Evolutionary conservation across 192 early-diverging fungal genomes (phyloP).

Genomic region (Fimicolochytrium jonesii): DNA sequence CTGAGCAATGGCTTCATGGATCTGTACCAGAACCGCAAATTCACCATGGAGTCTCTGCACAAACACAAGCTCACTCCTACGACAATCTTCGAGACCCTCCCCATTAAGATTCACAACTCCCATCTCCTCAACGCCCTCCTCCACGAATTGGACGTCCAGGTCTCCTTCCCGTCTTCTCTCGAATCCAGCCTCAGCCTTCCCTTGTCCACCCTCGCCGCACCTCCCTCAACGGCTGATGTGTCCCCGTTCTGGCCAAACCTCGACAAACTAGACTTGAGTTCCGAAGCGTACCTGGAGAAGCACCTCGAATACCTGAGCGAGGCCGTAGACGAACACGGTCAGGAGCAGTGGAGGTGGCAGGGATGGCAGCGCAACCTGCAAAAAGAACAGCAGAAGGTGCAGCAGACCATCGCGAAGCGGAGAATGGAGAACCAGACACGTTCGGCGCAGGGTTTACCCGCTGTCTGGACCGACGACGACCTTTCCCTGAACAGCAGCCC

Average conservation of each 20-base stretch:
- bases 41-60: constrained; percentile 76
- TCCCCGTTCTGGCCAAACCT: constrained; percentile 47
- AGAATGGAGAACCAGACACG: constrained; percentile 73
- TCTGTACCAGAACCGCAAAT: constrained; percentile 70
- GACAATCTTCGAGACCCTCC: constrained; percentile 86
- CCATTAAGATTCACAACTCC: constrained; percentile 82
- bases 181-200: constrained; percentile 19
- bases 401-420: constrained; percentile 55
- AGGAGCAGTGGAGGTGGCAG: constrained; percentile 88
- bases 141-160: constrained; percentile 58
- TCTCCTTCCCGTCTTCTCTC: constrained; percentile 20
- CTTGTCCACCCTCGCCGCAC: constrained; percentile 21
- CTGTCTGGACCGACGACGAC: constrained; percentile 73
- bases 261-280: constrained; percentile 69
- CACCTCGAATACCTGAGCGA: constrained; percentile 78
- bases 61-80: constrained; percentile 76
- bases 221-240: constrained; percentile 21
- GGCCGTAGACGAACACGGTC: constrained; percentile 83
- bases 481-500: constrained; percentile 55
- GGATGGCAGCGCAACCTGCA: constrained; percentile 91
- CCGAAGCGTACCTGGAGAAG: constrained; percentile 83
- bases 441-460: constrained; percentile 56
- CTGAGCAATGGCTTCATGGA: constrained; percentile 82
- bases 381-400: constrained; percentile 79
- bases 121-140: constrained; percentile 74